Evolutionary conservation across 495 filamentous ascomycete species (phyloP).

Genomic region (Aspergillus bertholletiae): DNA sequence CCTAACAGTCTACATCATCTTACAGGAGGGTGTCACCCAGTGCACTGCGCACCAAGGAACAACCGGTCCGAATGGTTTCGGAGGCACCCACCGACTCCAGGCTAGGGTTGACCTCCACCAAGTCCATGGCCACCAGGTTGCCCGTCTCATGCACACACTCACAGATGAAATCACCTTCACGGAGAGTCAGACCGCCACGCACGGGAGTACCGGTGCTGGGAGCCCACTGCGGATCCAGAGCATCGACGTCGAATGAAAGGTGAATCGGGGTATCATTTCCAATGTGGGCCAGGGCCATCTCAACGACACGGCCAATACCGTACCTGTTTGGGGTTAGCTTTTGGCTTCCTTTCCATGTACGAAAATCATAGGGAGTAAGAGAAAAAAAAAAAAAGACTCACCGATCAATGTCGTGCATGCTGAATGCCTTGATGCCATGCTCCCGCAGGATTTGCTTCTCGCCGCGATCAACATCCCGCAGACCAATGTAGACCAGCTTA

Average conservation of each 20-base stretch:
- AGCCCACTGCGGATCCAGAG: constrained; percentile 92
- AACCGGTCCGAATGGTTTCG: constrained; percentile 88
- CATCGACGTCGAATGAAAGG: constrained; percentile 95
- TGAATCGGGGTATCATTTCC: constrained; percentile 93
- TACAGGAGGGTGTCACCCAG: constrained; percentile 85
- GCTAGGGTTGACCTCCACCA: constrained; percentile 95
- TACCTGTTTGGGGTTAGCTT: constrained; percentile 45
- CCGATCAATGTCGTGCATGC: constrained; percentile 97
- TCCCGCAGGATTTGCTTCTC: constrained; percentile 90
- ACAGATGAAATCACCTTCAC: constrained; percentile 97
- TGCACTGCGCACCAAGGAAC: constrained; percentile 85
- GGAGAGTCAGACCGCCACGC: constrained; percentile 87
- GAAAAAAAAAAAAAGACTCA: constrained; percentile 26
- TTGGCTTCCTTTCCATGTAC: not conserved
- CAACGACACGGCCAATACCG: constrained; percentile 93
- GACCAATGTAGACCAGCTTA: constrained; percentile 96
- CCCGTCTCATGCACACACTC: constrained; percentile 95
- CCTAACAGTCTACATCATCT: not conserved
- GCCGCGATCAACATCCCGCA: constrained; percentile 85
- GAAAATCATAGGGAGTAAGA: not conserved
- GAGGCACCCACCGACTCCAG: constrained; percentile 71
- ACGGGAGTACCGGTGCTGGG: constrained; percentile 96
- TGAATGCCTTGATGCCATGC: constrained; percentile 90
- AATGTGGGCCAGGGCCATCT: constrained; percentile 94
- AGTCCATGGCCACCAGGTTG: constrained; percentile 83